Evolutionary conservation across 169 alveolate genomes (phyloP), one percentile per base, ranked within the genome.

Genomic region (Plasmodium adleri): DNA sequence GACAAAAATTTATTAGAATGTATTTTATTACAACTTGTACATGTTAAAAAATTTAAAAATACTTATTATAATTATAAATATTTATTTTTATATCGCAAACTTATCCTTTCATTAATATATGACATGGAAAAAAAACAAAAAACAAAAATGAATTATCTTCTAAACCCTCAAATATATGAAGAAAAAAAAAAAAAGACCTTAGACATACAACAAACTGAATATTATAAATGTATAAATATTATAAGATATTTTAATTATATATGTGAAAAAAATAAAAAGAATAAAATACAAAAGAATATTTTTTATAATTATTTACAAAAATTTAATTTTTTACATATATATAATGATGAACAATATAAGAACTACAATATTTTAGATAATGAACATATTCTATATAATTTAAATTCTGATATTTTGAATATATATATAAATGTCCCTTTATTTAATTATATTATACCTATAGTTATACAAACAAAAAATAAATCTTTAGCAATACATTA

Each of bases 381-480:
- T 56, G 28, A 17, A 9, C 60, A 45, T 60, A 56, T 80, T 6
- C 56, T 80, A 39, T 56, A 80, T 62, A 26, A 66, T 15, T 54
- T 80, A 15, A 66, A 47, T 45, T 12, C 52, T 39, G 66, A 66
- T 56, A 80, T 80, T 56, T 64, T 9, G 28, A 67, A 56, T 43
- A 50, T 80, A 9, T 62, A 68, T 47, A 28, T 68, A 72, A 80
- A 80, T 68, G 72, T 58, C 8, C 71, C 83, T 5, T 80, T 80
- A 67, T 80, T 80, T 80, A 80, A 80, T 72, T 80, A 80, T 62
- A 68, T 67, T 17, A 80, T 80, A 52, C 90, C 90, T 7, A 52
- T 80, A 80, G n/a, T 80, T n/a, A 80, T 80, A 39, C 39, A 80
- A 68, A 67, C 83, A 17, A 80, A 80, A 68, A n/a, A 63, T 60